Percentiles rank a stretch among this genome's conserved stretches.
Conservation (phyloP, 345 rosid species). For the sweet orange (Citrus sinensis) region DVS_A1.0 CM039168.1:18247001-18247500, state of each 20-base stretch:
- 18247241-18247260: slow-evolving; percentile 55
- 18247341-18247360: slow-evolving; percentile 72
- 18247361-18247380: slow-evolving; percentile 62
- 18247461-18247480: too few species aligned
- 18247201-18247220: not conserved
- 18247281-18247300: slow-evolving; percentile 64
- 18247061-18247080: slow-evolving; percentile 50
- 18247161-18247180: not conserved
- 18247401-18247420: too few species aligned
- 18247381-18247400: not conserved
- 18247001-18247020: slow-evolving; percentile 26
- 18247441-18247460: too few species aligned
- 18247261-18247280: slow-evolving; percentile 36
- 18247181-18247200: not conserved
- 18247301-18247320: slow-evolving; percentile 53
- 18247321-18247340: slow-evolving; percentile 70
- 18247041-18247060: slow-evolving; percentile 68
- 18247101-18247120: slow-evolving; percentile 10
- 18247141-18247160: not conserved
- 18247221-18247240: slow-evolving; percentile 11
- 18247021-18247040: slow-evolving; percentile 48
- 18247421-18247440: too few species aligned
- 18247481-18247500: too few species aligned
- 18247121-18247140: not conserved
- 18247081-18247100: slow-evolving; percentile 51